Conservation (phyloP, 1,139 yeast species). For the Suhomyces taliae region DNA sequence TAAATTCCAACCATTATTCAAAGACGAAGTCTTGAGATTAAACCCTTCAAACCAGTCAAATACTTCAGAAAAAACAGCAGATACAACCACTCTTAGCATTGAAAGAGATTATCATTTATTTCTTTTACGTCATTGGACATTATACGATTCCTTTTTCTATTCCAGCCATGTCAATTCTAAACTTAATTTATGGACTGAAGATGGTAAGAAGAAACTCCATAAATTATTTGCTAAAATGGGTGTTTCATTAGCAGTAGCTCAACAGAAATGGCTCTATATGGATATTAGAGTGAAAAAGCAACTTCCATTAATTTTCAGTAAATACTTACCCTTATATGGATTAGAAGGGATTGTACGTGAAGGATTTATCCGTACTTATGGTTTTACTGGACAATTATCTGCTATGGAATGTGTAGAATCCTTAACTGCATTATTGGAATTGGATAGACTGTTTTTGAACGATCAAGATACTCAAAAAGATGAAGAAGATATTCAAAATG, state of each 20-base stretch:
- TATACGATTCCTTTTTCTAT: constrained; percentile 87
- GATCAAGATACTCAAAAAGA: constrained; percentile 18
- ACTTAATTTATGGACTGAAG: constrained; percentile 85
- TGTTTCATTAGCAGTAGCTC: constrained; percentile 80
- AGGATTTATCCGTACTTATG: constrained; percentile 84
- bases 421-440: constrained; percentile 78
- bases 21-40: constrained; percentile 81
- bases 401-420: constrained; percentile 96
- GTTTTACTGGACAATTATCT: constrained; percentile 81
- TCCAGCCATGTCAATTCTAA: constrained; percentile 89
- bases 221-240: constrained; percentile 97
- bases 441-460: constrained; percentile 42
- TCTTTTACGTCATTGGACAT: constrained; percentile 86
- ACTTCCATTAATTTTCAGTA: constrained; percentile 65
- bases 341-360: constrained; percentile 80
- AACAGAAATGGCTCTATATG: constrained; percentile 91
- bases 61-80: constrained; percentile 47
- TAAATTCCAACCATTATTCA: constrained; percentile 66
- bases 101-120: constrained; percentile 88
- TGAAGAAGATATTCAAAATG: constrained; percentile 26
- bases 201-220: constrained; percentile 82
- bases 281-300: constrained; percentile 76
- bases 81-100: constrained; percentile 60
- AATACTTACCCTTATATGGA: constrained; percentile 74
- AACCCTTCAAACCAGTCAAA: constrained; percentile 29